These are phyloP conservation scores for Neopestalotiopsis sp. DNA, from an alignment of 2,329 filamentous ascomycete species.

Conservation along the genomic window DNA sequence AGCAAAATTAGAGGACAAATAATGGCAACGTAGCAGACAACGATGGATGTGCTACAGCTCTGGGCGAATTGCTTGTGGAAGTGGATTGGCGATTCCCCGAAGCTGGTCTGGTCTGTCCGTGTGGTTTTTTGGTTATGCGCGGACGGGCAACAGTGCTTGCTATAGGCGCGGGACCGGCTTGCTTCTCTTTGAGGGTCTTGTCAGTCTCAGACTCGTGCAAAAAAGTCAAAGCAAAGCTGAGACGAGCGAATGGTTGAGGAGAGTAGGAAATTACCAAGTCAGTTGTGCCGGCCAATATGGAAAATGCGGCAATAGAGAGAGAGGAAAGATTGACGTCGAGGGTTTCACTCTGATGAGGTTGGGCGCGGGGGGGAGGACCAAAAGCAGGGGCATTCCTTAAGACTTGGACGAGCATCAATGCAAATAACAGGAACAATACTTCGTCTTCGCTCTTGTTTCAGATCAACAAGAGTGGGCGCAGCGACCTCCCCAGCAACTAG, in stretches of 20 bases:
- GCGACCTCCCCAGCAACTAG: not conserved
- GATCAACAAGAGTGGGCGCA: constrained; percentile 18
- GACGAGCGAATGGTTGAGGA: not conserved
- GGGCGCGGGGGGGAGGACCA: not conserved
- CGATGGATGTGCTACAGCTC: not conserved
- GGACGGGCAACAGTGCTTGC: not conserved
- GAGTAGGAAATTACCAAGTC: too few species aligned
- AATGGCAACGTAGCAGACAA: not conserved
- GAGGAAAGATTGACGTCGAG: not conserved
- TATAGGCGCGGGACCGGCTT: not conserved
- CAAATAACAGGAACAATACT: constrained; percentile 16
- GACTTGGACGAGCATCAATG: constrained; percentile 7
- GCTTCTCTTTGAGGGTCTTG: constrained; percentile 5
- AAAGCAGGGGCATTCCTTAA: constrained; percentile 8
- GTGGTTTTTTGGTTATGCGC: not conserved
- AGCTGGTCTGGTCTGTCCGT: not conserved
- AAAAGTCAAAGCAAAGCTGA: not conserved
- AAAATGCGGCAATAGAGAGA: not conserved
- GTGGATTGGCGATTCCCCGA: too few species aligned
- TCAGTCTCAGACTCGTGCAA: not conserved
- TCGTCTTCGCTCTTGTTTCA: constrained; percentile 11
- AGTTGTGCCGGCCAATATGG: not conserved
- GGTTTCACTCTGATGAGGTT: constrained; percentile 17
- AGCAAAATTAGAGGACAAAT: not conserved
- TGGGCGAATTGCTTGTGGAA: not conserved